Conservation (phyloP, 495 filamentous ascomycete species). For the Bacidia rubella region DNA sequence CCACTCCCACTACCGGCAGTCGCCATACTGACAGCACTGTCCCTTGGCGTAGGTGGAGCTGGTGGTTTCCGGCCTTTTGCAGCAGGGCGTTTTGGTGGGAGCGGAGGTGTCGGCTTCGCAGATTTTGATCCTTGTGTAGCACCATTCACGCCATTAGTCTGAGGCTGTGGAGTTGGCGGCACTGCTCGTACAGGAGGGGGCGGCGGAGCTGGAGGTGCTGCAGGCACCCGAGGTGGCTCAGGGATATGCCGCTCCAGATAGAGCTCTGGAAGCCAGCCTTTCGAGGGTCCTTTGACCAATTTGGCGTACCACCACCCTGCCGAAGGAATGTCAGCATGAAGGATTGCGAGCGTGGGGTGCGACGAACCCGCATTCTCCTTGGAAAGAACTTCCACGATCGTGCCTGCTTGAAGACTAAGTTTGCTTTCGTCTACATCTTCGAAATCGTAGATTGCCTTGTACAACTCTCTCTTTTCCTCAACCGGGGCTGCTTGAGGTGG, state of each 20-base stretch:
- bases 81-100: constrained; percentile 79
- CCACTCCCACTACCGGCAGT: constrained; percentile 51
- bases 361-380: constrained; percentile 83
- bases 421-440: constrained; percentile 64
- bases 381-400: constrained; percentile 70
- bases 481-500: constrained; percentile 37
- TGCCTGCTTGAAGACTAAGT: constrained; percentile 58
- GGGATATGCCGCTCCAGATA: constrained; percentile 55
- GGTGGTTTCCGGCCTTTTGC: constrained; percentile 52
- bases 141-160: constrained; percentile 31
- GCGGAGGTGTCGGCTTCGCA: constrained; percentile 62
- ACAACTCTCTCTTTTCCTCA: constrained; percentile 54
- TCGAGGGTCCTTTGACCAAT: constrained; percentile 42
- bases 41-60: constrained; percentile 47
- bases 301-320: constrained; percentile 92
- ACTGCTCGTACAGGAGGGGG: constrained; percentile 35
- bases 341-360: background rate
- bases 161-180: constrained; percentile 35
- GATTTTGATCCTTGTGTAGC: constrained; percentile 31
- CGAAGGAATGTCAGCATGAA: constrained; percentile 19
- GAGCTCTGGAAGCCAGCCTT: constrained; percentile 87
- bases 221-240: constrained; percentile 40
- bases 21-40: constrained; percentile 62
- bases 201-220: constrained; percentile 44
- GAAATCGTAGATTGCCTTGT: constrained; percentile 82